Conservation (phyloP, 1,139 yeast genomes). For the Zygosaccharomyces pseudobailii region DNA sequence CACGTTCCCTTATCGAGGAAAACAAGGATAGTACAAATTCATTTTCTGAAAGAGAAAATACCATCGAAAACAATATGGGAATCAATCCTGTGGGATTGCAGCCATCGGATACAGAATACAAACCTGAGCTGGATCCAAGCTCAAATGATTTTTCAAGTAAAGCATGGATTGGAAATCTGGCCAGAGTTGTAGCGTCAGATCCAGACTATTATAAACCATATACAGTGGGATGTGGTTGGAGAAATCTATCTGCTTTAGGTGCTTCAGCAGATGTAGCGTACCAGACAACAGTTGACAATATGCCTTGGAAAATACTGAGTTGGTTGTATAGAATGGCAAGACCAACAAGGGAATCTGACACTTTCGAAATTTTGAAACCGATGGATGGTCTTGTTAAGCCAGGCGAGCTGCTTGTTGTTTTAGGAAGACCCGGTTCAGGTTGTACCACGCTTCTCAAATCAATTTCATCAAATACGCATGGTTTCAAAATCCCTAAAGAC, state of each 20-base stretch:
- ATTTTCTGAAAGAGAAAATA: background rate
- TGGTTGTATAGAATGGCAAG: conserved; percentile 25
- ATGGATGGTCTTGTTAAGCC: conserved; percentile 67
- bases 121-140: conserved; percentile 51
- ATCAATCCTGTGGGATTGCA: conserved; percentile 23
- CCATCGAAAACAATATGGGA: conserved; percentile 6
- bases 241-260: conserved; percentile 67
- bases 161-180: conserved; percentile 71
- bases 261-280: conserved; percentile 74
- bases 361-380: conserved; percentile 55
- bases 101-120: conserved; percentile 29
- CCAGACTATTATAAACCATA: conserved; percentile 65
- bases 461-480: conserved; percentile 65
- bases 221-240: conserved; percentile 64
- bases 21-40: background rate
- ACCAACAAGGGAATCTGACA: conserved; percentile 27
- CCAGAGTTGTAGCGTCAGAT: conserved; percentile 50
- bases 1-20: background rate
- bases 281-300: conserved; percentile 65
- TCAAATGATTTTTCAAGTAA: conserved; percentile 56
- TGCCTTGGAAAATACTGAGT: conserved; percentile 31
- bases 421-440: conserved; percentile 84
- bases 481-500: conserved; percentile 54
- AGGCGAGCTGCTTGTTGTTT: conserved; percentile 70
- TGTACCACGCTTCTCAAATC: conserved; percentile 75